phyloP scores from a whole-genome alignment of 1,284 basidiomycete species.

The Trichosporon sp. region DNA sequence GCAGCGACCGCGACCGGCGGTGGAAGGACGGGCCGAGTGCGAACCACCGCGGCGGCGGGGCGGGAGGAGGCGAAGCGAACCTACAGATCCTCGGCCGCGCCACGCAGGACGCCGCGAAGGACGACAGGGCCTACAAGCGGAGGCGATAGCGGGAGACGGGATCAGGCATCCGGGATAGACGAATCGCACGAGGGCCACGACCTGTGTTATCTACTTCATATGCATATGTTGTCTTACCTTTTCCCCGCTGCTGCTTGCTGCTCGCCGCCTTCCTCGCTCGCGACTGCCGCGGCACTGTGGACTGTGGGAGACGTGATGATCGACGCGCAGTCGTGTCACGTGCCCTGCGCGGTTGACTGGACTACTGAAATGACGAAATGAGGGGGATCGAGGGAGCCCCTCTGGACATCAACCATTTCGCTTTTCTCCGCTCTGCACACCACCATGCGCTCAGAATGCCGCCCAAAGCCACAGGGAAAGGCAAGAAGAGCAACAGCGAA shows the following conservation, averaged over 20 bases:
- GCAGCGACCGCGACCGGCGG: slow-evolving; percentile 4
- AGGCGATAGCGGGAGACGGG: background rate
- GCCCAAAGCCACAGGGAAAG: background rate
- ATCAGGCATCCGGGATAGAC: background rate
- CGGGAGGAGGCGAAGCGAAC: background rate
- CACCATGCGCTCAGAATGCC: background rate
- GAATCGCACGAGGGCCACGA: background rate
- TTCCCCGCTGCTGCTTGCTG: background rate
- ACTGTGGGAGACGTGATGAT: background rate
- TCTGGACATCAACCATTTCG: background rate
- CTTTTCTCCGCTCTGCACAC: background rate
- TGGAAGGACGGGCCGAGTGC: background rate
- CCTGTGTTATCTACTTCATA: slow-evolving; percentile 4
- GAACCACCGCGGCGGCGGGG: background rate
- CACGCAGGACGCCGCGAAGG: background rate
- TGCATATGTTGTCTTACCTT: slow-evolving; percentile 3
- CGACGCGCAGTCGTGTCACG: background rate
- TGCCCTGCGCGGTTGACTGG: background rate
- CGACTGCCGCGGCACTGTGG: background rate
- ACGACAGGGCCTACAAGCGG: background rate
- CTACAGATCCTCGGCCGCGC: background rate
- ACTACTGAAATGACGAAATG: background rate
- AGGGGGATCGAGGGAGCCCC: background rate
- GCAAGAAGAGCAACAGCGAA: background rate
- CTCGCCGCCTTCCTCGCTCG: background rate